Base-by-base conservation (phyloP, 2,329 filamentous ascomycete genomes). In the Xylaria sp. region DNA sequence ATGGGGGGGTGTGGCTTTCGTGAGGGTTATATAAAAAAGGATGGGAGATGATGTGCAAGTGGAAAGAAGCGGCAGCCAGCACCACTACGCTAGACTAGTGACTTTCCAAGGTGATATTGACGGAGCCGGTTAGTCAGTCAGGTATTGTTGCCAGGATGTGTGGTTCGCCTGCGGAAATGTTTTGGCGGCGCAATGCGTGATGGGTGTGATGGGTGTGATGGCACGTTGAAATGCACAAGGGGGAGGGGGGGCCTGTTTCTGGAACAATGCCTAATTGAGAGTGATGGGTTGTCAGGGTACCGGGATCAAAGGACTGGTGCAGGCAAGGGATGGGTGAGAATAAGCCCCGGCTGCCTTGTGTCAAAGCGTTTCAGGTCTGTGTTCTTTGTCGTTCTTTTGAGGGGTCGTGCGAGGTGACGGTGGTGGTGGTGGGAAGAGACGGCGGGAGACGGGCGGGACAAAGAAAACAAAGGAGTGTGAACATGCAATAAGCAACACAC, bases 211-310 rank as follows among this genome's bases (percentile, higher is more conserved):
- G 28, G 28, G 28, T 31, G 35, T 35, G n/a, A 37, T 65, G 37
- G 33, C 49, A 38, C 49, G 33, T 50, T 50, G 5, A 28, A 45
- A 50, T 37, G 47, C 31, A 50, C 42, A 59, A 62, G 55, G 59
- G 50, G 54, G n/a, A n/a, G n/a, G n/a, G 9, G 28, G 28, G 28
- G 28, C 28, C 28, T n/a, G n/a, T n/a, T 71, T 73, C 68, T 73
- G 69, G 71, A 73, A 72, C 63, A 72, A 70, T 70, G 69, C 67
- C 67, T 63, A 67, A 68, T 66, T 8, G 35, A 56, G 63, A 55
- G 62, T 57, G 53, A 49, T 37, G 66, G n/a, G 66, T 59, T 65
- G 67, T 67, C 23, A 59, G 54, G 55, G 17, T 28, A 51, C 28
- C 21, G 55, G 46, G 55, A 21, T 51, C 11, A 31, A 40, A 35